Conservation (phyloP, 345 rosid species). For the Populus pruinosa region DNA sequence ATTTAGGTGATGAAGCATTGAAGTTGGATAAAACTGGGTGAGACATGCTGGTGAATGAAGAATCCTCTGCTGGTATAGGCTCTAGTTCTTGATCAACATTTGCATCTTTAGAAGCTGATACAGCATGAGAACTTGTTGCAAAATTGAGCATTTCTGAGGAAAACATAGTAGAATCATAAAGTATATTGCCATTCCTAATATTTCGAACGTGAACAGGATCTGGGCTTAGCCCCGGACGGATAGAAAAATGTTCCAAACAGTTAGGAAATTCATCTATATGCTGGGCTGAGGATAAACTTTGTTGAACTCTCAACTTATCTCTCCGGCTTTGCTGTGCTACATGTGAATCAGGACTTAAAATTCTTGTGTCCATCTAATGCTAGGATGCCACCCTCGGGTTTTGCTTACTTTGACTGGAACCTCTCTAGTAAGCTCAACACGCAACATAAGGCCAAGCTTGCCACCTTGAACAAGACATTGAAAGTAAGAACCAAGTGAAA, state of each 20-base stretch:
- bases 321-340: constrained; percentile 57
- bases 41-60: constrained; percentile 20
- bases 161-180: constrained; percentile 19
- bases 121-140: constrained; percentile 5
- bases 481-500: background rate
- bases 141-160: constrained; percentile 28
- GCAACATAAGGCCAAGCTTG: background rate
- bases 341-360: constrained; percentile 39
- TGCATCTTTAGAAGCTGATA: constrained; percentile 16
- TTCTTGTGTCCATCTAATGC: constrained; percentile 32
- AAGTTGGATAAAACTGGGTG: constrained; percentile 17
- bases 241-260: constrained; percentile 21
- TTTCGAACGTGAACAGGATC: constrained; percentile 33
- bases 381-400: background rate
- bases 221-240: constrained; percentile 19
- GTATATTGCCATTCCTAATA: constrained; percentile 17
- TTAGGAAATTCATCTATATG: constrained; percentile 22
- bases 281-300: constrained; percentile 7
- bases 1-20: constrained; percentile 8
- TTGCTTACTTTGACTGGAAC: background rate
- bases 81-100: constrained; percentile 22
- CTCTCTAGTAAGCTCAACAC: background rate
- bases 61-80: background rate
- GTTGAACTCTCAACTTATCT: constrained; percentile 41
- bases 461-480: background rate